These are phyloP conservation scores for Lyophyllum atratum DNA, from an alignment of 768 basidiomycete genomes.

Conservation along the genomic window DNA sequence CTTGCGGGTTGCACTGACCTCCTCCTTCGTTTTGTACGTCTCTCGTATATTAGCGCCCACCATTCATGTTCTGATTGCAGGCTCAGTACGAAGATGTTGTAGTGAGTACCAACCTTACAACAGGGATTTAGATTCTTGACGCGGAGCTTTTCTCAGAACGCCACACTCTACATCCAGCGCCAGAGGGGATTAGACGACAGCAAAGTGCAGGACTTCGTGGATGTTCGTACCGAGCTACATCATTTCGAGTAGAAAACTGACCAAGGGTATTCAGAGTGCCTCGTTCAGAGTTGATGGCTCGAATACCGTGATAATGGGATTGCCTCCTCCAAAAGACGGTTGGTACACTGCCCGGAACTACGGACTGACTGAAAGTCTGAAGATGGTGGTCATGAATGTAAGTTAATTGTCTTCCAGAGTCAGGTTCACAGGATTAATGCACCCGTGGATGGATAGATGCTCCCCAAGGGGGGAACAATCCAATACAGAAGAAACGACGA, in stretches of 20 bases:
- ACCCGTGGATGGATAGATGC: slow-evolving; percentile 30
- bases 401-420: neutral
- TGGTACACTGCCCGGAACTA: slow-evolving; percentile 42
- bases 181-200: slow-evolving; percentile 40
- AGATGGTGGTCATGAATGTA: slow-evolving; percentile 38
- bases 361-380: slow-evolving; percentile 42
- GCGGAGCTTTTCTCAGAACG: slow-evolving; percentile 34
- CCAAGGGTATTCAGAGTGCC: slow-evolving; percentile 31
- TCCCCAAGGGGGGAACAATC: slow-evolving; percentile 40
- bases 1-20: slow-evolving; percentile 37
- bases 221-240: slow-evolving; percentile 27
- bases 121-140: neutral
- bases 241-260: neutral
- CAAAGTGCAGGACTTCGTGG: slow-evolving; percentile 48
- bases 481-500: slow-evolving; percentile 23
- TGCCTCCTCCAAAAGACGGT: slow-evolving; percentile 39
- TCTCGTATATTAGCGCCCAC: slow-evolving; percentile 27
- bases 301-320: slow-evolving; percentile 43
- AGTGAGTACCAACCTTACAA: slow-evolving; percentile 19
- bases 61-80: slow-evolving; percentile 6
- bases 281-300: slow-evolving; percentile 41
- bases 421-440: neutral
- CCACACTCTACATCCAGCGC: slow-evolving; percentile 42
- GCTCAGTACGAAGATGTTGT: slow-evolving; percentile 43
- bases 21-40: slow-evolving; percentile 20